These are phyloP conservation scores for Inonotus obliquus DNA, from an alignment of 1,284 basidiomycete species.

Conservation along the genomic window DNA sequence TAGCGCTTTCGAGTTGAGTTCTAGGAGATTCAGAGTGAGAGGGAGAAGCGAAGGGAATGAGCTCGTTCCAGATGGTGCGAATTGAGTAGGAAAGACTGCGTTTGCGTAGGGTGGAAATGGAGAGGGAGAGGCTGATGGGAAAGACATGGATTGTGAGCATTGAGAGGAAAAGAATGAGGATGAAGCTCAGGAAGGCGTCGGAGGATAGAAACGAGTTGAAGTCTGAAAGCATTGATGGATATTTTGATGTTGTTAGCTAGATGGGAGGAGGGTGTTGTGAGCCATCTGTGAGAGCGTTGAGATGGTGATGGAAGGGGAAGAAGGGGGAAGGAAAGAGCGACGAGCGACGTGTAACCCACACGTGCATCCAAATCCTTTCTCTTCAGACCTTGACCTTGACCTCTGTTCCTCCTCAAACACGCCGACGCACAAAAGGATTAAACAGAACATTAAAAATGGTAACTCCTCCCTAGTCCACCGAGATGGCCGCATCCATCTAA, in stretches of 20 bases:
- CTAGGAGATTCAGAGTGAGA: not conserved
- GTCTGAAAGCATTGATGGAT: not conserved
- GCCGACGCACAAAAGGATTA: no score
- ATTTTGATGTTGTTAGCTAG: not conserved
- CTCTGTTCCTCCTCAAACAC: no score
- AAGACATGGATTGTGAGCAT: slow-evolving; percentile 8
- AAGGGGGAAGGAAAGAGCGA: not conserved
- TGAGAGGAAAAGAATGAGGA: slow-evolving; percentile 4
- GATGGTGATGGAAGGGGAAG: not conserved
- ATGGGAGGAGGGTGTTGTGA: not conserved
- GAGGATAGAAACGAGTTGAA: not conserved
- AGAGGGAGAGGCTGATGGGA: not conserved
- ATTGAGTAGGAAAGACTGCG: no score
- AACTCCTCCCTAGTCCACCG: no score
- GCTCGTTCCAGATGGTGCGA: not conserved
- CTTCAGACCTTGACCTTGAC: no score
- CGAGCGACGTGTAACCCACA: not conserved
- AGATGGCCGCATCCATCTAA: not conserved
- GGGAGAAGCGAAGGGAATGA: no score
- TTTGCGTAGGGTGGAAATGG: not conserved
- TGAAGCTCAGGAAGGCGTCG: slow-evolving; percentile 3
- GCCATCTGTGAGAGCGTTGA: not conserved
- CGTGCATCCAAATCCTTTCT: not conserved
- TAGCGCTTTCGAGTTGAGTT: not conserved
- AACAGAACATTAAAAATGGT: no score